phyloP scores from a whole-genome alignment of 2,329 filamentous ascomycete species.

The Fusarium equiseti region DNA sequence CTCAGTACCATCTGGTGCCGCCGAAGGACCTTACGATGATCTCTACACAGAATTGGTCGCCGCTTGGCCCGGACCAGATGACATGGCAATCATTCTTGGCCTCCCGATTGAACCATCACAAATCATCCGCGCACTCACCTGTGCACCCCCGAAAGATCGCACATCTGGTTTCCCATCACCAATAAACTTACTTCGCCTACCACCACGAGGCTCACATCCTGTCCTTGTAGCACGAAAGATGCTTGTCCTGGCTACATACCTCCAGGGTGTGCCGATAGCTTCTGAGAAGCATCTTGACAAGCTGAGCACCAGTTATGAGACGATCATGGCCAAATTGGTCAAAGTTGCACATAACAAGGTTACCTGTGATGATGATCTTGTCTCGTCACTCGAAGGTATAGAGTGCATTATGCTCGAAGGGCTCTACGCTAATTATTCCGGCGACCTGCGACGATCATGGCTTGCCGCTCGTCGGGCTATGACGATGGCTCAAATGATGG shows the following conservation, averaged over 20 bases:
- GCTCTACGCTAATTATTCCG: conserved; percentile 58
- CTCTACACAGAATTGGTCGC: conserved; percentile 51
- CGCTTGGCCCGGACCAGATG: conserved; percentile 55
- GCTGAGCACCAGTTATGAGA: conserved; percentile 25
- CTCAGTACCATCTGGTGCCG: background rate
- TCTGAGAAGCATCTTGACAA: conserved; percentile 8
- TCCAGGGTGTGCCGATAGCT: conserved; percentile 50
- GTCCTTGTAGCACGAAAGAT: conserved; percentile 58
- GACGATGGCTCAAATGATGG: conserved; percentile 58
- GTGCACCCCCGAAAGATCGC: conserved; percentile 36
- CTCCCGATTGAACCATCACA: conserved; percentile 49
- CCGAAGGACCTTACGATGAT: conserved; percentile 20
- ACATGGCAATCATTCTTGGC: conserved; percentile 53
- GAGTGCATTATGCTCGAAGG: conserved; percentile 64
- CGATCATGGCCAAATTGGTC: conserved; percentile 46
- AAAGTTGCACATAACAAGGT: conserved; percentile 53
- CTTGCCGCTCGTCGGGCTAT: conserved; percentile 59
- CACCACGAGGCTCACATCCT: conserved; percentile 50
- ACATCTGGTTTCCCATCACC: conserved; percentile 35
- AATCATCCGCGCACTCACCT: conserved; percentile 54
- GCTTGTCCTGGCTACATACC: conserved; percentile 53
- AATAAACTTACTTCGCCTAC: conserved; percentile 48
- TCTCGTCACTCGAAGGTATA: conserved; percentile 60
- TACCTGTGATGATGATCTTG: conserved; percentile 60
- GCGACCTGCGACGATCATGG: conserved; percentile 61